phyloP scores from a whole-genome alignment of 768 basidiomycete species.

The Naganishia antarctica region DNA sequence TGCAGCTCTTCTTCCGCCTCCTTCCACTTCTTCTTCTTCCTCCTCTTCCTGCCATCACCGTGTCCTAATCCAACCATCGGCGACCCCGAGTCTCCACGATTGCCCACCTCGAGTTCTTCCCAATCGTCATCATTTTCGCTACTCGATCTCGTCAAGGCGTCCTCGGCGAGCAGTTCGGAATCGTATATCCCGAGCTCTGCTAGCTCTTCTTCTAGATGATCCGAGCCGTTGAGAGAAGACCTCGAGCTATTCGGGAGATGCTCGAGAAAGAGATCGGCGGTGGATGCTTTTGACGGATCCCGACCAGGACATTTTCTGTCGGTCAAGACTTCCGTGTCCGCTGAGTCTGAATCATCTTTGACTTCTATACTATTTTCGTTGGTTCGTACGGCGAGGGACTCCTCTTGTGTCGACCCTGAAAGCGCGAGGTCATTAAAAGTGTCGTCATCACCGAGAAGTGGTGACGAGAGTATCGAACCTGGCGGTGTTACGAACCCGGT shows the following conservation, averaged over 20 bases:
- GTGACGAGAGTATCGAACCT: background rate
- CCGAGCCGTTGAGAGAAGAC: background rate
- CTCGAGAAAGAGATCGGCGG: constrained; percentile 21
- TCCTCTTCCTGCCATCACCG: background rate
- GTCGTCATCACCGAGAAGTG: constrained; percentile 5
- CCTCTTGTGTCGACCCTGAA: background rate
- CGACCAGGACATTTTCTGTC: background rate
- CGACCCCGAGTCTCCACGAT: background rate
- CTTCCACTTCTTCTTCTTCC: constrained; percentile 23
- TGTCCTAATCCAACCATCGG: background rate
- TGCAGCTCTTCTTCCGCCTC: constrained; percentile 23
- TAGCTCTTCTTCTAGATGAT: background rate
- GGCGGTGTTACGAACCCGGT: constrained; percentile 16
- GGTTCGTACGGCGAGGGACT: background rate
- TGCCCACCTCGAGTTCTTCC: constrained; percentile 19
- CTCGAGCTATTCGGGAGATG: constrained; percentile 22
- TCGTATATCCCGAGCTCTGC: constrained; percentile 22
- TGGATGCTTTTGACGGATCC: background rate
- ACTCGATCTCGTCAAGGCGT: background rate
- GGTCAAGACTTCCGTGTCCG: background rate
- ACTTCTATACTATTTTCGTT: background rate
- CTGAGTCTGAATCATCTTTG: background rate
- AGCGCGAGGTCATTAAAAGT: background rate
- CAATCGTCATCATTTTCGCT: constrained; percentile 17
- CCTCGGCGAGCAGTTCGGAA: constrained; percentile 16